Evolutionary conservation across 108 stramenopile species (phyloP).

Genomic region (Parietichytrium sp.): DNA sequence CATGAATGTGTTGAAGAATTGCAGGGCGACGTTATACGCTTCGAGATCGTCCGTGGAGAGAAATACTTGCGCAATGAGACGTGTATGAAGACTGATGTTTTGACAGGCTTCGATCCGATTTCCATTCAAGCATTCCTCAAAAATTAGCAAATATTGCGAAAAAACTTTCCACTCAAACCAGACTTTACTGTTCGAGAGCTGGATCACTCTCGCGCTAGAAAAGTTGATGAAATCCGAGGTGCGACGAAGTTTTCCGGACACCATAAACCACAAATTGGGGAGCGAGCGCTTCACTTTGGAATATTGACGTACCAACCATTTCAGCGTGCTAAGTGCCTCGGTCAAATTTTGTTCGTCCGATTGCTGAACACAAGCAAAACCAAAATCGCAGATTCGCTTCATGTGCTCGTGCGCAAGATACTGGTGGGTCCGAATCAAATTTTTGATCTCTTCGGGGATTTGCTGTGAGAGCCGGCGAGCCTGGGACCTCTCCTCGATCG

Average conservation of each 20-base stretch:
- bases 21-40: constrained; percentile 6
- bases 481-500: too few relatives aligned
- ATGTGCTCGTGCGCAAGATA: constrained; percentile 32
- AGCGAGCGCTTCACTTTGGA: neutral
- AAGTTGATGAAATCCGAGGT: constrained; percentile 38
- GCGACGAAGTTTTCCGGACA: neutral
- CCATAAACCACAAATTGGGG: neutral
- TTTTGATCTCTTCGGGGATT: too few relatives aligned
- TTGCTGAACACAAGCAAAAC: constrained; percentile 7
- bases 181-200: neutral
- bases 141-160: constrained; percentile 9
- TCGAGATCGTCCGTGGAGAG: neutral
- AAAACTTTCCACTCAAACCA: constrained; percentile 37
- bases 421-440: constrained; percentile 36
- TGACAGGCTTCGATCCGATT: constrained; percentile 1
- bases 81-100: neutral
- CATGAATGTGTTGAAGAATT: constrained; percentile 37
- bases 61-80: constrained; percentile 8
- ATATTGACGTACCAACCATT: neutral
- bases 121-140: neutral
- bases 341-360: neutral
- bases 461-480: too few relatives aligned
- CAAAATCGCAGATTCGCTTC: constrained; percentile 21
- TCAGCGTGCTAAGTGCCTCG: neutral
- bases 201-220: neutral